Percentiles rank a stretch among this genome's conserved stretches.
These are phyloP conservation scores for Tetradesmus obliquus DNA, from an alignment of 139 green algal genomes.

Conservation along the genomic window DNA sequence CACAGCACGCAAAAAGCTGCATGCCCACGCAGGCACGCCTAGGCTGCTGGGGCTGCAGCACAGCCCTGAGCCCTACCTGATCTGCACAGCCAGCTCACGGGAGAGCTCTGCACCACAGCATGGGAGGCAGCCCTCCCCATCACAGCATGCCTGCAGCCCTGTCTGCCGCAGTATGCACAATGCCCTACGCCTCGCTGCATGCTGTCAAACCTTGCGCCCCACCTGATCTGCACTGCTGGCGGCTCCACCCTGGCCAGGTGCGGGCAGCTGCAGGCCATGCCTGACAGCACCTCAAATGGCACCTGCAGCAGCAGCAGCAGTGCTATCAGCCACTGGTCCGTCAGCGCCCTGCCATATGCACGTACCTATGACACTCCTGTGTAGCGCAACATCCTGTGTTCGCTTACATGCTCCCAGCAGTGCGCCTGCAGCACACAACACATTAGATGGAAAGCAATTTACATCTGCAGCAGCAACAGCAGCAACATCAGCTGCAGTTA, in stretches of 20 bases:
- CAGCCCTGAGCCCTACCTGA: neutral
- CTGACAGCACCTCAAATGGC: neutral
- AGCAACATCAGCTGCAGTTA: neutral
- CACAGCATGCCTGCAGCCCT: no score
- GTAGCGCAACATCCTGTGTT: no score
- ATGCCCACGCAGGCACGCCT: neutral
- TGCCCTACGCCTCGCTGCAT: no score
- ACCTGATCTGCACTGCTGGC: constrained; percentile 36
- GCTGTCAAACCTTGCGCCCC: neutral
- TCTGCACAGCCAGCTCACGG: no score
- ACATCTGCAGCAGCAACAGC: neutral
- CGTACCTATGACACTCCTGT: no score
- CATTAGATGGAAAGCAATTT: neutral
- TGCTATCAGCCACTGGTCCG: neutral
- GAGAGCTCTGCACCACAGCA: no score
- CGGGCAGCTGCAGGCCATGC: neutral
- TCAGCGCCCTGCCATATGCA: no score
- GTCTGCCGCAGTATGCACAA: no score
- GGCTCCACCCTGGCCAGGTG: constrained; percentile 15
- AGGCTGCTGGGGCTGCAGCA: neutral
- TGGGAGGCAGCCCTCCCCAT: no score
- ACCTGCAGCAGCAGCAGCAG: neutral
- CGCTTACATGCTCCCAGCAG: no score
- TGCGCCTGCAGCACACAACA: neutral
- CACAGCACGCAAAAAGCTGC: neutral